Conservation (phyloP, 306 rosid species). For the Luffa aegyptiaca region DNA sequence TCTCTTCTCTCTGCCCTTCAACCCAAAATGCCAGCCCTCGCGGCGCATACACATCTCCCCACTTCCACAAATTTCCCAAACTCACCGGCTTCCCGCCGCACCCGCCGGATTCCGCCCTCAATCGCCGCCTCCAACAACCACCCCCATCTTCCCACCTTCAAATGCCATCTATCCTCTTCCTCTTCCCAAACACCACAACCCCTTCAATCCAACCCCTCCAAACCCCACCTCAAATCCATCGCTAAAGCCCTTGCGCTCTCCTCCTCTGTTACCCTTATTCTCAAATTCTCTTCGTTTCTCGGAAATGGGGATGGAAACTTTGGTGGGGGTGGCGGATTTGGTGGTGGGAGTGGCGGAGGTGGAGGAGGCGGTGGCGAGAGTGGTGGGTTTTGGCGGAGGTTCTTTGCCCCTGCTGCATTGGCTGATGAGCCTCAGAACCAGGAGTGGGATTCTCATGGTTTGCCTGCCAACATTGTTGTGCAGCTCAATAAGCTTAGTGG, state of each 20-base stretch:
- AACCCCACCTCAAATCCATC: constrained; percentile 29
- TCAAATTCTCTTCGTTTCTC: constrained; percentile 18
- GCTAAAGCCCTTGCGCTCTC: constrained; percentile 43
- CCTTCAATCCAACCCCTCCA: constrained; percentile 3
- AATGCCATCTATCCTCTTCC: constrained; percentile 25
- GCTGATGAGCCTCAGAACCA: constrained; percentile 60
- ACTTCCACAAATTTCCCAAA: constrained; percentile 21
- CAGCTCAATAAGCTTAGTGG: constrained; percentile 78
- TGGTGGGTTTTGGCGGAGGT: constrained; percentile 46
- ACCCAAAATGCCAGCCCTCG: constrained; percentile 35
- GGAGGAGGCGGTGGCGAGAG: constrained; percentile 22
- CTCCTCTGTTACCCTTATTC: constrained; percentile 48
- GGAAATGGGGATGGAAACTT: constrained; percentile 13
- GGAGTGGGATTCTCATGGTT: constrained; percentile 83
- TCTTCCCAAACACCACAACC: constrained; percentile 22
- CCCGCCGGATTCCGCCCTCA: constrained; percentile 1
- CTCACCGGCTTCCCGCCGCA: constrained; percentile 16
- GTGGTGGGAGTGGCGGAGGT: constrained; percentile 30
- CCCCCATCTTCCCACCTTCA: constrained; percentile 14
- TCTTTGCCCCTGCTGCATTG: constrained; percentile 38
- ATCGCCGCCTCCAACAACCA: background rate
- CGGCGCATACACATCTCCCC: constrained; percentile 40
- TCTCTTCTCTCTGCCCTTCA: constrained; percentile 5
- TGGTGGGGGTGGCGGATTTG: constrained; percentile 12
- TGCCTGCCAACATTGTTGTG: constrained; percentile 74